These are phyloP conservation scores for Priceomyces fermenticarens DNA, from an alignment of 805 yeast genomes.

Conservation along the genomic window DNA sequence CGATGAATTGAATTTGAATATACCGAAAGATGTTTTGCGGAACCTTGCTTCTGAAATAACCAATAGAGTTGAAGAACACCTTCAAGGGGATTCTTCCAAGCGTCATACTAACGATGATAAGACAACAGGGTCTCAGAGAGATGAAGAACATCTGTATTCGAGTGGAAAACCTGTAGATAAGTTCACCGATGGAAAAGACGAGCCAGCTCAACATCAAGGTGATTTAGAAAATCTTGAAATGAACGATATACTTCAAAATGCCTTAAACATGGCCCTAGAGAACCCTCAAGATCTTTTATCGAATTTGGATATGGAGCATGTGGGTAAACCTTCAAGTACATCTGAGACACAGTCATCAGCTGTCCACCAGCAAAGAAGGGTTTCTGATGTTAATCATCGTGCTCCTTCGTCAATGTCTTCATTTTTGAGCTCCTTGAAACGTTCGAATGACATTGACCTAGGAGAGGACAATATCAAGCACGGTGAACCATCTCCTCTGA, in stretches of 20 bases:
- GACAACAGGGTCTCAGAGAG: neutral
- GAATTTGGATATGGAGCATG: conserved; percentile 29
- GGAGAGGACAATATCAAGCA: conserved; percentile 1
- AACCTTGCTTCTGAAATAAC: conserved; percentile 30
- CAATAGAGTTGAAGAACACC: conserved; percentile 26
- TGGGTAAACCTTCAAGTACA: conserved; percentile 1
- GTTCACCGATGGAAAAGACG: neutral
- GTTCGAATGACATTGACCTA: conserved; percentile 13
- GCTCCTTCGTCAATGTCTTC: conserved; percentile 12
- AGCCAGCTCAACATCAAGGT: conserved; percentile 24
- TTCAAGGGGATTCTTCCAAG: conserved; percentile 8
- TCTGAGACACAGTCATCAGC: conserved; percentile 2
- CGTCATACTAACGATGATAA: conserved; percentile 4
- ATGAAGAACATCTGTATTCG: no score
- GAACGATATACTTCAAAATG: conserved; percentile 74
- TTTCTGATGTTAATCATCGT: neutral
- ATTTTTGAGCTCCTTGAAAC: conserved; percentile 13
- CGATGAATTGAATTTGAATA: conserved; percentile 5
- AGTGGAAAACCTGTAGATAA: neutral
- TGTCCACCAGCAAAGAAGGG: conserved; percentile 7
- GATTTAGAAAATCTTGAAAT: conserved; percentile 55
- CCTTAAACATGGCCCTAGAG: conserved; percentile 72
- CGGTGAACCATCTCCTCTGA: neutral
- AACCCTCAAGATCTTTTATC: conserved; percentile 49
- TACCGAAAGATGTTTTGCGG: conserved; percentile 21